Conservation (phyloP, 2,329 filamentous ascomycete species). For the Colletotrichum truncatum region DNA sequence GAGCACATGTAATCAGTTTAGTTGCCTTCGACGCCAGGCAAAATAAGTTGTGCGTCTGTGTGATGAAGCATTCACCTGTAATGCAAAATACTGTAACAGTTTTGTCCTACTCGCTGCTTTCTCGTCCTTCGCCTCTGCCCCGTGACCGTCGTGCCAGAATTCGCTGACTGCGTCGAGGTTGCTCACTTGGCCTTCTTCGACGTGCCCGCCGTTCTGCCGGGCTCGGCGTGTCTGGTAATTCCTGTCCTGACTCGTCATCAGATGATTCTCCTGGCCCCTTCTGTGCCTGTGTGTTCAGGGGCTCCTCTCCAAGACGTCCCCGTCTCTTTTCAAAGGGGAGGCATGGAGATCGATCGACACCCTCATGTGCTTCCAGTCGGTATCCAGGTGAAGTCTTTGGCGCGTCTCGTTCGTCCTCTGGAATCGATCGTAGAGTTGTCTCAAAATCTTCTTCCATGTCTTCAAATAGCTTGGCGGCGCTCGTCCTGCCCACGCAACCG, state of each 20-base stretch:
- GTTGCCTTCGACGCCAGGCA: too few species aligned
- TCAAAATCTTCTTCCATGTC: conserved; percentile 38
- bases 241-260: neutral
- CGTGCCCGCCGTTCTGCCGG: neutral
- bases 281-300: neutral
- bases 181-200: neutral
- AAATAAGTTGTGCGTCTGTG: too few species aligned
- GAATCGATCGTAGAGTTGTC: conserved; percentile 34
- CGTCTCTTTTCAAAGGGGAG: neutral
- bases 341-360: conserved; percentile 32
- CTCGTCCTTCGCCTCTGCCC: neutral
- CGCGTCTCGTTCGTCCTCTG: conserved; percentile 26
- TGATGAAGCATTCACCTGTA: too few species aligned
- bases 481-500: conserved; percentile 33
- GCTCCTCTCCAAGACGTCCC: neutral
- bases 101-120: too few species aligned
- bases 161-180: conserved; percentile 33
- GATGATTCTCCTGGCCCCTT: neutral
- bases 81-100: too few species aligned
- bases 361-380: conserved; percentile 32
- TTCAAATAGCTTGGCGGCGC: conserved; percentile 25
- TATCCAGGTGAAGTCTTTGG: conserved; percentile 26
- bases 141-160: conserved; percentile 21
- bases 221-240: neutral
- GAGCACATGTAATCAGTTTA: too few species aligned